Evolutionary conservation across 371 early-diverging fungal genomes (phyloP).

Genomic region (Lichtheimia corymbifera): DNA sequence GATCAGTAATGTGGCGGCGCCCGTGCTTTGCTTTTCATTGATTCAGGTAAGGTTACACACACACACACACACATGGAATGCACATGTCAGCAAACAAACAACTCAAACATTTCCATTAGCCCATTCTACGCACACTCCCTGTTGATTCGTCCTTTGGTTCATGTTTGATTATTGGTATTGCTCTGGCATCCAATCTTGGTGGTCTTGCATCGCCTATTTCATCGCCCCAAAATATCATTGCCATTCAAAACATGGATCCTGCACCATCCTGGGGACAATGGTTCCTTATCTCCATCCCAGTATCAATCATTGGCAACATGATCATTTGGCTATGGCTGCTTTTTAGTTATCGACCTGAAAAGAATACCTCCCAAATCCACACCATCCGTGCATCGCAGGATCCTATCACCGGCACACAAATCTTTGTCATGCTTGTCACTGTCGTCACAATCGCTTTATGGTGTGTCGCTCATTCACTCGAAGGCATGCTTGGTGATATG

Average conservation of each 20-base stretch:
- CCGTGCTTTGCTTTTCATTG: conserved; percentile 96
- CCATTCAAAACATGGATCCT: conserved; percentile 76
- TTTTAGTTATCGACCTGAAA: conserved; percentile 65
- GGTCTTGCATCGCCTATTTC: conserved; percentile 87
- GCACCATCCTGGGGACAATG: conserved; percentile 71
- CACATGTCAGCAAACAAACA: conserved; percentile 1
- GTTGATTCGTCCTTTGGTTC: conserved; percentile 65
- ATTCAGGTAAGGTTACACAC: conserved; percentile 55
- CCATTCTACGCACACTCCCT: conserved; percentile 77
- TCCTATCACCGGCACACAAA: conserved; percentile 60
- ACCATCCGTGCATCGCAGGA: conserved; percentile 56
- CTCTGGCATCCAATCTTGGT: conserved; percentile 80
- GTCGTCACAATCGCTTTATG: conserved; percentile 75
- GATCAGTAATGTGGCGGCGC: conserved; percentile 97
- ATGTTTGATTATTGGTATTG: conserved; percentile 81
- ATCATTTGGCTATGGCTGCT: conserved; percentile 69
- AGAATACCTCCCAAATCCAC: conserved; percentile 56
- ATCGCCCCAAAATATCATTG: conserved; percentile 80
- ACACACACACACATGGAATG: neutral
- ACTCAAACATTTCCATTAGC: conserved; percentile 26
- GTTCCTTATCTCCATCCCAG: conserved; percentile 63
- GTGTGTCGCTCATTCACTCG: conserved; percentile 70
- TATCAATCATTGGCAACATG: conserved; percentile 64
- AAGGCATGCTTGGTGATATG: conserved; percentile 75
- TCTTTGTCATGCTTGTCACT: conserved; percentile 63